Evolutionary conservation across 169 alveolate genomes (phyloP).

Genomic region (Amoebophrya sp.): DNA sequence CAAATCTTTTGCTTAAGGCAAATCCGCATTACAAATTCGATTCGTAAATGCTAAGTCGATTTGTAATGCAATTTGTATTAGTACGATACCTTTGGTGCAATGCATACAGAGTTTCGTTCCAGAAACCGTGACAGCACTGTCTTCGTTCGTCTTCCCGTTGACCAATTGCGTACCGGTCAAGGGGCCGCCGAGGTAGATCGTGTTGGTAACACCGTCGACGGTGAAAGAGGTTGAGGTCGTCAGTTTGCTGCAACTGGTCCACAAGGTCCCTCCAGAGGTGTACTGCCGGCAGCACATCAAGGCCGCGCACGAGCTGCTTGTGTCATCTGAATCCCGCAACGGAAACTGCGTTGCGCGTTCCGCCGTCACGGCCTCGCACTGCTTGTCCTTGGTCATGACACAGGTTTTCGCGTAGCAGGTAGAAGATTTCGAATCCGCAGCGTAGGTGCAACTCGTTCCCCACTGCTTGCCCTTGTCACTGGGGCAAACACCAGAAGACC

Average conservation of each 20-base stretch:
- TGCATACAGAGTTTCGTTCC: too few relatives aligned
- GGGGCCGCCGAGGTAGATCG: background rate
- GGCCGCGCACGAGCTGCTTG: background rate
- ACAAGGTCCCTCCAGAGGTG: too few relatives aligned
- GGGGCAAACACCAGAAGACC: background rate
- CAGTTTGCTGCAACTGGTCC: too few relatives aligned
- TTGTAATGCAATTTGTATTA: too few relatives aligned
- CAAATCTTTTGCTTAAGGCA: too few relatives aligned
- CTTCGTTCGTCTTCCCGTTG: too few relatives aligned
- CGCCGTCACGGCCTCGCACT: background rate
- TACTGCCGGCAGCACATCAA: background rate
- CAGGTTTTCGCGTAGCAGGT: background rate
- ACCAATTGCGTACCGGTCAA: background rate
- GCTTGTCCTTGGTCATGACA: background rate
- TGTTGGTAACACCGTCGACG: background rate
- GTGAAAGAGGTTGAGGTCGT: background rate
- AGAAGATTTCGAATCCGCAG: background rate
- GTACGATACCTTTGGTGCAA: too few relatives aligned
- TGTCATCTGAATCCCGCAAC: too few relatives aligned
- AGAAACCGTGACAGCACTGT: too few relatives aligned
- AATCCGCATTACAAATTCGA: too few relatives aligned
- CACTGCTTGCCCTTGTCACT: background rate
- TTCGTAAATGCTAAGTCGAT: too few relatives aligned
- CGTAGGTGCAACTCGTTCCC: background rate
- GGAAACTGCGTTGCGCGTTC: background rate